Base-by-base conservation (phyloP, 2,329 filamentous ascomycete species). In the Calycina marina region DNA sequence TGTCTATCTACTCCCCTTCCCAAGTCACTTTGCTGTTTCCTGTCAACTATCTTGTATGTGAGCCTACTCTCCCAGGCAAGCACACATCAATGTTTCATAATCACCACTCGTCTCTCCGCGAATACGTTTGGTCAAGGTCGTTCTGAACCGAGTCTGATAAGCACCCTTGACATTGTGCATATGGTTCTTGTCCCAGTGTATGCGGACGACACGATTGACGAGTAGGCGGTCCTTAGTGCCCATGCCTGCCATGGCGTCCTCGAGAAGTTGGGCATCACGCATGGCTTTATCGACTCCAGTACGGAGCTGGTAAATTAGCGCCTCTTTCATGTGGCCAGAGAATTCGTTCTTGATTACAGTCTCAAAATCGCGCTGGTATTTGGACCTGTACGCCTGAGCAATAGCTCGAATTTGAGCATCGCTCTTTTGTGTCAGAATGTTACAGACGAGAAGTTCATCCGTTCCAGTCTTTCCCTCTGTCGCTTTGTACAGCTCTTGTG, bases 271-370 rank as follows among this genome's bases (percentile, higher is more conserved):
- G 1, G 86, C 90, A 46, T 93, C 86, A 42, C 84, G 77, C 65
- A 82, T 78, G 37, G 82, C 83, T 43, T 78, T 82, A 56, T 94
- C 84, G 4, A 70, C 61, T 3, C 81, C 88, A 9, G 77, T 65
- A 8, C 69, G 68, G n/a, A 94, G 61, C 54, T 93, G 84, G 52
- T 74, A 75, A 15, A 90, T 58, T 1, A 96, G 67, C 0, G 84
- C 84, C 11, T 82, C 71, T 53, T 86, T 66, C 85, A 96, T 94
- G 52, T 96, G 88, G 1, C 88, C 88, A 0, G 77, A 81, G 57
- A 94, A 94, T 48, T 90, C 75, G 59, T 71, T 79, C 40, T 73
- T 72, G 45, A 96, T 73, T 30, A 84, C 75, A 18, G 72, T 68
- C 41, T 83, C 75, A 2, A 96, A 63, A 9, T 70, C 61, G 24